Evolutionary conservation across 2,329 filamentous ascomycete species (phyloP), one percentile per base, ranked within the genome.

Genomic region (Colletotrichum karsti): DNA sequence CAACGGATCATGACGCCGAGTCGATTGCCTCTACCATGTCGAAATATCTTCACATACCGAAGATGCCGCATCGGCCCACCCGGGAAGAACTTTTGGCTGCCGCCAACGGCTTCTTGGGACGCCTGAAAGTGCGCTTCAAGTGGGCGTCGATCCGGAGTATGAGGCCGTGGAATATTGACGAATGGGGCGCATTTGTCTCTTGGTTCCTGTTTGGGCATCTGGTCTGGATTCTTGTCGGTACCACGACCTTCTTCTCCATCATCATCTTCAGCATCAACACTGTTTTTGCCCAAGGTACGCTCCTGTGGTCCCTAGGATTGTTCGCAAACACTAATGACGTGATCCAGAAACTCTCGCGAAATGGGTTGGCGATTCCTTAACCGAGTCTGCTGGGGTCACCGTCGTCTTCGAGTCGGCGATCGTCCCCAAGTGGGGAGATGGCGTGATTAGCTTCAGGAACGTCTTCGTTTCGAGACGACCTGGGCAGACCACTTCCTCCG

Each of bases 391-490:
- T 8, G 96, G 96, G 6, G 85, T 98, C 53, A 96, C 94, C 41
- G 93, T 99, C 33, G 92, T 99, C 60, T 99, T 99, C 77, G 96
- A 99, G 81, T 98, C 94, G 41, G 96, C 96, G 22, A 97, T 99
- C 74, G 96, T 99, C 20, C 96, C 96, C 10, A 96, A 93, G 77
- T 99, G 96, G 96, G 91, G 90, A 69, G 92, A 96, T 75, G 95
- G 95, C 33, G 95, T 98, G 42, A 99, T 99, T 71, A 95, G 93
- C 1, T 97, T 99, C 81, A 92, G 93, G 74, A 98, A 98, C 75
- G 96, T 99, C 9, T 98, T 97, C 75, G 93, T 99, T 2, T 98
- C 96, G 13, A 88, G 95, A 67, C 86, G 96, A 53, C 96, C 96
- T 2, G 95, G 96, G 5, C 93, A 97, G 77, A 85, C 89, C 37